Base-by-base conservation (phyloP, 306 rosid species). In the Ziziphus jujuba region DNA sequence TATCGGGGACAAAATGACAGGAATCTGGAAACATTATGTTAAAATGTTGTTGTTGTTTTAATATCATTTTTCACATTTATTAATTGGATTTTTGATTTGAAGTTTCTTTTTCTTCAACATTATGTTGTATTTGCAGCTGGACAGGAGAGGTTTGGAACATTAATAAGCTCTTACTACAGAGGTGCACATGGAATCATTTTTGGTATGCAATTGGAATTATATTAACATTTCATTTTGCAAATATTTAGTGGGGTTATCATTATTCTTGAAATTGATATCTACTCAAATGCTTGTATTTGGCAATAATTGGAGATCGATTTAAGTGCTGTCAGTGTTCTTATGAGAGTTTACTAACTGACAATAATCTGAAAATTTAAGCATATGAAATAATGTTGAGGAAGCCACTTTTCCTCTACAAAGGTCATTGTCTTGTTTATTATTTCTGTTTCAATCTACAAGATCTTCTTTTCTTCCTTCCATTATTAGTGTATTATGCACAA, bases 101-200 rank as follows among this genome's bases (percentile, higher is more conserved):
- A 52, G 72, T 56, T 65, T 59, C 43, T 45, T 6, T 69, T 59
- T 60, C 47, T 45, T 48, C 47, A 66, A 44, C 3, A 21, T 55
- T 22, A 17, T 74, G 66, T 70, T 59, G 56, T 34, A 36, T 66
- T 59, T 71, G 76, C 90, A 93, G 99, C 99, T 59, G 99, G 97
- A 68, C 99, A 93, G 68, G 99, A 93, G 87, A 88, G 96, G 84
- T 93, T 93, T 35, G 96, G 99, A 78, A 90, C 92, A 5, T 84
- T 93, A 19, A 90, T 84, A 71, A 83, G 95, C 65, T 93, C 99
- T 23, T 93, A 88, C 74, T 93, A 93, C 81, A 82, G 99, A 88
- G 97, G 97, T 16, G 92, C 99, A 52, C 96, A 93, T 54, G 99
- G 99, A 83, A 86, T 90, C 74, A 69, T 93, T 71, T 96, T 93